A percentile compares a stretch with the other conserved stretches of the same genome.
These are phyloP conservation scores for Oryza longistaminata DNA, from an alignment of 176 grass and related monocot species.

Conservation along the genomic window DNA sequence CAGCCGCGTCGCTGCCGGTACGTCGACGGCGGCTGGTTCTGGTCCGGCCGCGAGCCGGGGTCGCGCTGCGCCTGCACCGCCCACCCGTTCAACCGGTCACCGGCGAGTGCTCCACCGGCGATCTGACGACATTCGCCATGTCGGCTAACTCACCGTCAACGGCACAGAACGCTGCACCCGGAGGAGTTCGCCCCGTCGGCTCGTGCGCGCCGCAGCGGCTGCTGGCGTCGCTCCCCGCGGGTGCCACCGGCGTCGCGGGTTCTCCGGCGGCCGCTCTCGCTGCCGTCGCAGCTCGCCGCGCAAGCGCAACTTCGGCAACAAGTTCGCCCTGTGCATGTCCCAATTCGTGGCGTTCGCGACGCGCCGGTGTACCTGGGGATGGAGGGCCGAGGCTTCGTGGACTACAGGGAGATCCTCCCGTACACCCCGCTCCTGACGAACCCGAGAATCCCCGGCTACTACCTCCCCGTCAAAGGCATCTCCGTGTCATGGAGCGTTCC, in stretches of 20 bases:
- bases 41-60: not conserved
- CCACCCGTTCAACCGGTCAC: slow-evolving; percentile 39
- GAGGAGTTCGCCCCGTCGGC: not conserved
- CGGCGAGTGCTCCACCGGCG: slow-evolving; percentile 34
- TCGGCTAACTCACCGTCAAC: slow-evolving; percentile 35
- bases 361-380: slow-evolving; percentile 31
- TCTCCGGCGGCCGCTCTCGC: slow-evolving; percentile 33
- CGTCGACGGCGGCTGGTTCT: slow-evolving; percentile 28
- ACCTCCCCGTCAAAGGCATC: slow-evolving; percentile 36
- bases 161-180: not conserved
- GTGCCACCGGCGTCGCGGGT: slow-evolving; percentile 42
- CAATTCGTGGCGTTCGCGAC: slow-evolving; percentile 35
- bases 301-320: slow-evolving; percentile 31
- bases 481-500: slow-evolving; percentile 3
- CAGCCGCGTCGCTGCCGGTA: not conserved
- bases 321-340: slow-evolving; percentile 59
- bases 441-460: slow-evolving; percentile 40
- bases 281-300: slow-evolving; percentile 48
- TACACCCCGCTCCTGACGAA: slow-evolving; percentile 53
- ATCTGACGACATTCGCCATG: slow-evolving; percentile 32
- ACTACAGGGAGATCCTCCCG: slow-evolving; percentile 17
- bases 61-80: slow-evolving; percentile 31
- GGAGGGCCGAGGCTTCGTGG: not conserved
- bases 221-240: not conserved
- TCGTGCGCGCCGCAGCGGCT: slow-evolving; percentile 36